Evolutionary conservation across 2,329 filamentous ascomycete species (phyloP).

Genomic region (Colletotrichum musae): DNA sequence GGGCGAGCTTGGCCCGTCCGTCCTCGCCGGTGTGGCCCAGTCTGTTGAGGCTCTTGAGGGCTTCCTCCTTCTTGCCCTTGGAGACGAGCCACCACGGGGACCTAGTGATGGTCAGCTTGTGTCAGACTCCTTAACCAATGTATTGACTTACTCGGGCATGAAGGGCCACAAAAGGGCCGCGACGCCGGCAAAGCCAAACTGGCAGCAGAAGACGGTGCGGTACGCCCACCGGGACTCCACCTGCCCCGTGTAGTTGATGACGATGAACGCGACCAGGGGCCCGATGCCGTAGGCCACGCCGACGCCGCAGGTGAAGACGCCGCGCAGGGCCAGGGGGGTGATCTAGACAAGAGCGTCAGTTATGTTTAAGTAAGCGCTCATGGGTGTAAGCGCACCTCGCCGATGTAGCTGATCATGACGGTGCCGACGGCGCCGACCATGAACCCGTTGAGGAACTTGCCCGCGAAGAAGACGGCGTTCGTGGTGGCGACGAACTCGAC

Average conservation of each 20-base stretch:
- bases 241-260: constrained; percentile 50
- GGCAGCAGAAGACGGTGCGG: constrained; percentile 50
- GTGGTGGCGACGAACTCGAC: constrained; percentile 58
- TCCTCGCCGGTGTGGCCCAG: constrained; percentile 48
- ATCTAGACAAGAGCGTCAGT: constrained; percentile 34
- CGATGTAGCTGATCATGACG: constrained; percentile 50
- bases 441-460: constrained; percentile 59
- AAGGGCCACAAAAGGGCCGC: constrained; percentile 50
- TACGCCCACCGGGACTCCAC: constrained; percentile 52
- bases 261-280: constrained; percentile 49
- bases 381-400: constrained; percentile 45
- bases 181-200: constrained; percentile 52
- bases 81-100: constrained; percentile 58
- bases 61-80: constrained; percentile 52
- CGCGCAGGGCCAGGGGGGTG: constrained; percentile 48
- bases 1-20: constrained; percentile 49
- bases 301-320: constrained; percentile 48
- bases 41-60: constrained; percentile 51
- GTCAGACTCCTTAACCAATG: not conserved
- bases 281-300: constrained; percentile 51
- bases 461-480: constrained; percentile 57
- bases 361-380: not conserved
- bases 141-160: constrained; percentile 56
- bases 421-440: constrained; percentile 48
- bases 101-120: constrained; percentile 2